phyloP scores from a whole-genome alignment of 495 filamentous ascomycete genomes.

The Apodospora peruviana region DNA sequence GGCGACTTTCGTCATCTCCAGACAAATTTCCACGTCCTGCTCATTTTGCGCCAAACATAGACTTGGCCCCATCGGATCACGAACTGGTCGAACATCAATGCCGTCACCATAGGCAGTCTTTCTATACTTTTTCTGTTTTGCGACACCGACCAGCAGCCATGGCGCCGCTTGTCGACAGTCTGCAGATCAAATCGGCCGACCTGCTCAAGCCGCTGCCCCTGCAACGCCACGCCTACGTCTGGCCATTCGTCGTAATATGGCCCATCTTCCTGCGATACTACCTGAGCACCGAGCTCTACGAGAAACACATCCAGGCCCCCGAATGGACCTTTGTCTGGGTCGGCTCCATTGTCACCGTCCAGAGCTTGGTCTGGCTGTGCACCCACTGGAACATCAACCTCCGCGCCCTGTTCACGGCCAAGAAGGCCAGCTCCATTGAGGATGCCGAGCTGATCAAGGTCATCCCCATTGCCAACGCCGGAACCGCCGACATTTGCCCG shows the following conservation, averaged over 20 bases:
- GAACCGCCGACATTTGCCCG: slow-evolving; percentile 79
- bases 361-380: slow-evolving; percentile 88
- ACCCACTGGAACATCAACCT: slow-evolving; percentile 96
- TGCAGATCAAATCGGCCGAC: slow-evolving; percentile 81
- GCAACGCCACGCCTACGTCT: slow-evolving; percentile 79
- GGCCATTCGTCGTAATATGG: slow-evolving; percentile 89
- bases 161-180: slow-evolving; percentile 78
- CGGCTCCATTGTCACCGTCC: slow-evolving; percentile 77
- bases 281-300: slow-evolving; percentile 74
- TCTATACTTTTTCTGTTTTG: not conserved
- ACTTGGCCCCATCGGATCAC: not conserved
- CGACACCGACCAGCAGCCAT: slow-evolving; percentile 10
- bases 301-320: slow-evolving; percentile 75
- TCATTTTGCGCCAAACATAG: not conserved
- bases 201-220: slow-evolving; percentile 83
- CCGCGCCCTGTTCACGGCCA: slow-evolving; percentile 74
- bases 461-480: slow-evolving; percentile 83
- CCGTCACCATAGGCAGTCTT: slow-evolving; percentile 7
- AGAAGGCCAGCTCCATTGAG: slow-evolving; percentile 60
- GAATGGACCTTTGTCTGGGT: slow-evolving; percentile 98
- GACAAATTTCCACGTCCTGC: not conserved
- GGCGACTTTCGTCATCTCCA: not conserved
- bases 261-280: slow-evolving; percentile 84
- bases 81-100: slow-evolving; percentile 12
- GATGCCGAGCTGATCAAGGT: slow-evolving; percentile 90